Evolutionary conservation across 495 filamentous ascomycete genomes (phyloP), one percentile per base, ranked within the genome.

Genomic region (Entonaema liquescens): DNA sequence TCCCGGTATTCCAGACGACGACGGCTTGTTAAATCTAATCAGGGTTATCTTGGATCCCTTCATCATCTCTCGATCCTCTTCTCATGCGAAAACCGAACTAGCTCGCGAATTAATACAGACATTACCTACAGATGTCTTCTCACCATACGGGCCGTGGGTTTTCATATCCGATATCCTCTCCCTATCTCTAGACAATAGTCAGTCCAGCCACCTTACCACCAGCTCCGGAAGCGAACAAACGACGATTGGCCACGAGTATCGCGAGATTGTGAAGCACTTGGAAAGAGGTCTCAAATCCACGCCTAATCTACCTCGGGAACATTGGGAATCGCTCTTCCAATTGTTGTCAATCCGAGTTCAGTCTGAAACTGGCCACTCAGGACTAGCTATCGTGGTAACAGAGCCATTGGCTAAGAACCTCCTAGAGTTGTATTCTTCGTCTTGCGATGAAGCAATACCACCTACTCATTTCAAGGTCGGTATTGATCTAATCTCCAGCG

Each of bases 321-420:
- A 82, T 26, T 95, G 92, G 92, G 79, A 85, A 58, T 74, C 82
- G 5, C 76, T 96, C 0, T 87, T 93, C 54, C 79, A 84, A 11
- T 79, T 83, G 2, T 83, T 92, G 17, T 79, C 86, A 13, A 79
- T 81, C n/a, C 84, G 86, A 53, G 85, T 91, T 11, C 84, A 83
- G 53, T 80, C 81, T 8, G 91, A 95, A 66, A 86, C 87, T 42
- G 92, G 93, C 5, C 88, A 92, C 63, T 84, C 83, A 5, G 87
- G 85, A 2, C 82, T 89, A 23, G 85, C 87, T 2, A 80, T 87
- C 19, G 83, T 87, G 28, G 82, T 92, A 12, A 81, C 93, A 28
- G 93, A 94, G 62, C 93, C 92, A 9, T 75, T 97, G 21, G 87
- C 92, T 4, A 88, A 87, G 53, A 74, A 70, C 3, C 38, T 89